phyloP scores from a whole-genome alignment of 73 alveolate species.

The Tetrahymena elliotti region DNA sequence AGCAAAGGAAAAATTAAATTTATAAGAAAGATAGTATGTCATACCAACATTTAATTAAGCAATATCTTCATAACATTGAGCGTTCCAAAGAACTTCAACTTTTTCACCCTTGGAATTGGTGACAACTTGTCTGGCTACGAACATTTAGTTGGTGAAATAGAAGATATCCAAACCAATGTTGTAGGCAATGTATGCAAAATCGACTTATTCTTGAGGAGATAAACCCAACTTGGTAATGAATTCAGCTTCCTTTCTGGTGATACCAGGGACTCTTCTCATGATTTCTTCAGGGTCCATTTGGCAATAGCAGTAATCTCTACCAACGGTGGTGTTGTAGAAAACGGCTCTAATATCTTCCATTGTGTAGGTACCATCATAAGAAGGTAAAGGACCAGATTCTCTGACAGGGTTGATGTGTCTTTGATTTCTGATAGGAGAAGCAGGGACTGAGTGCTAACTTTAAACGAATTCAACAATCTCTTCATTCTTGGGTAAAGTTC shows the following conservation, averaged over 20 bases:
- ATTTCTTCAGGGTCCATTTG: constrained; percentile 78
- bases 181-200: constrained; percentile 67
- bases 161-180: constrained; percentile 75
- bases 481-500: constrained; percentile 64
- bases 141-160: constrained; percentile 72
- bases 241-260: constrained; percentile 84
- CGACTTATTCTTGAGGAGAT: constrained; percentile 84
- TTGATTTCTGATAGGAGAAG: constrained; percentile 59
- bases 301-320: constrained; percentile 66
- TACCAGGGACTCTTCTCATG: constrained; percentile 91
- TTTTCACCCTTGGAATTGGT: constrained; percentile 90
- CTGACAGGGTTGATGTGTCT: constrained; percentile 88
- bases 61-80: constrained; percentile 70
- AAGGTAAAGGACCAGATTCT: constrained; percentile 86
- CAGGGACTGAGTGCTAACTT: constrained; percentile 58
- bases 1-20: neutral
- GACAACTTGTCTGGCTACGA: constrained; percentile 77
- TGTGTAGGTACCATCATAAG: constrained; percentile 86
- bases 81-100: constrained; percentile 84
- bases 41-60: constrained; percentile 46
- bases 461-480: constrained; percentile 66
- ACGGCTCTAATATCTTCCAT: constrained; percentile 79
- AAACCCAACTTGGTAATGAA: constrained; percentile 64
- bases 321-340: constrained; percentile 54
- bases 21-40: neutral